Evolutionary conservation across 2,329 filamentous ascomycete species (phyloP).

Genomic region (Alternaria sp.): DNA sequence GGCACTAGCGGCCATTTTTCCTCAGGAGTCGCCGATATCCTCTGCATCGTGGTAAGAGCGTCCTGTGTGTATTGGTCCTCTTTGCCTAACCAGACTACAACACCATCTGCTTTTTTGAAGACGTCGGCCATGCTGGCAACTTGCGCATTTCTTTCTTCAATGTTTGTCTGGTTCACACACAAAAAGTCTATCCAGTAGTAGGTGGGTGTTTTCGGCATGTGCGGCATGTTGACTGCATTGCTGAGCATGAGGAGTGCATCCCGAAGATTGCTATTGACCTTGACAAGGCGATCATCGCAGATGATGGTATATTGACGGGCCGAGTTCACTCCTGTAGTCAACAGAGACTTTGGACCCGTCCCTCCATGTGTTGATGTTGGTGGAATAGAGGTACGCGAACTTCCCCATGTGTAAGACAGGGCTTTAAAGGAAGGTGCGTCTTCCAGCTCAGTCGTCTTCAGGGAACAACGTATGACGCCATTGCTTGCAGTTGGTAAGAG

Average conservation of each 20-base stretch:
- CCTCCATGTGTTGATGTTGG: no score
- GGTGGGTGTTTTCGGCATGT: constrained; percentile 11
- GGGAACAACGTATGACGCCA: constrained; percentile 20
- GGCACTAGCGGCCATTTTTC: constrained; percentile 28
- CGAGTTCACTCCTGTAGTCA: not conserved
- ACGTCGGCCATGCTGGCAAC: constrained; percentile 43
- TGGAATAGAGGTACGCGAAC: constrained; percentile 4
- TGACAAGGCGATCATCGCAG: constrained; percentile 29
- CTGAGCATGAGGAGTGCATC: constrained; percentile 37
- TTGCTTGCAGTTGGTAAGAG: constrained; percentile 23
- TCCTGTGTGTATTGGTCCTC: constrained; percentile 37
- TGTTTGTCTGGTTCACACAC: constrained; percentile 40
- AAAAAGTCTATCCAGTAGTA: constrained; percentile 44
- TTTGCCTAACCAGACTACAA: constrained; percentile 44
- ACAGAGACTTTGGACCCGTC: not conserved
- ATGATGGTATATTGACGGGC: constrained; percentile 25
- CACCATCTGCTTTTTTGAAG: constrained; percentile 32
- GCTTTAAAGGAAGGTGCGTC: constrained; percentile 31
- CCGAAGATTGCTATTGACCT: constrained; percentile 32
- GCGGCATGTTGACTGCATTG: constrained; percentile 12
- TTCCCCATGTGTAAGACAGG: constrained; percentile 33
- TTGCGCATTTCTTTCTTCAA: constrained; percentile 35
- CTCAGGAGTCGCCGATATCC: constrained; percentile 26
- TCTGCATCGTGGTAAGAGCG: constrained; percentile 29
- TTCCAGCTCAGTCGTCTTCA: constrained; percentile 28